Conservation (phyloP, 1,139 yeast genomes). For the Protomyces inundatus region DNA sequence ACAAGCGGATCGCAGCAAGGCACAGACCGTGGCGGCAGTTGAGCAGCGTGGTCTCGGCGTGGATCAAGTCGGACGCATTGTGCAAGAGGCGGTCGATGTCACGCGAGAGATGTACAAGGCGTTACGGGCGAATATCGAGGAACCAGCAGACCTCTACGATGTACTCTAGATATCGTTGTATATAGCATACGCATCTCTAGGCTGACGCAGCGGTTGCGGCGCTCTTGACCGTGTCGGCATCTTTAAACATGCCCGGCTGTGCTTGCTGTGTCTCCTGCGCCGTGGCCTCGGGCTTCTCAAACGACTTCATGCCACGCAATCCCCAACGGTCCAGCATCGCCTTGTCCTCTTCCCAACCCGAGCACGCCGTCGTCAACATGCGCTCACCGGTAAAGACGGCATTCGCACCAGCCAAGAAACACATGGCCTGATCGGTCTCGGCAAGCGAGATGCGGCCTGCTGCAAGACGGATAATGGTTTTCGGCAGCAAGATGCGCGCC, state of each 20-base stretch:
- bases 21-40: neutral
- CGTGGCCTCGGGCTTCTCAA: conserved; percentile 32
- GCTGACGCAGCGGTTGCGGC: neutral
- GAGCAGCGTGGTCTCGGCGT: conserved; percentile 7
- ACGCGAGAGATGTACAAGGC: conserved; percentile 11
- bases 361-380: conserved; percentile 78
- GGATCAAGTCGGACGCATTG: conserved; percentile 2
- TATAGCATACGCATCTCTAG: neutral
- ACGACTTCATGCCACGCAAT: conserved; percentile 59
- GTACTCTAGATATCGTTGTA: neutral
- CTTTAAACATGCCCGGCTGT: neutral
- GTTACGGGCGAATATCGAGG: conserved; percentile 17
- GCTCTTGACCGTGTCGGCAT: conserved; percentile 13
- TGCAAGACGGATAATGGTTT: conserved; percentile 63
- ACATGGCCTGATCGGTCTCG: conserved; percentile 66
- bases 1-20: neutral
- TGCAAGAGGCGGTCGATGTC: conserved; percentile 16
- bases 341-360: conserved; percentile 79
- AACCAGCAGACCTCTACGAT: conserved; percentile 13
- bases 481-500: conserved; percentile 70
- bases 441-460: conserved; percentile 81
- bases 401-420: conserved; percentile 74
- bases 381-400: conserved; percentile 77
- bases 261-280: neutral
- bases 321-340: conserved; percentile 69